These are phyloP conservation scores for Amylocystis lapponica DNA, from an alignment of 768 basidiomycete genomes.

Conservation along the genomic window DNA sequence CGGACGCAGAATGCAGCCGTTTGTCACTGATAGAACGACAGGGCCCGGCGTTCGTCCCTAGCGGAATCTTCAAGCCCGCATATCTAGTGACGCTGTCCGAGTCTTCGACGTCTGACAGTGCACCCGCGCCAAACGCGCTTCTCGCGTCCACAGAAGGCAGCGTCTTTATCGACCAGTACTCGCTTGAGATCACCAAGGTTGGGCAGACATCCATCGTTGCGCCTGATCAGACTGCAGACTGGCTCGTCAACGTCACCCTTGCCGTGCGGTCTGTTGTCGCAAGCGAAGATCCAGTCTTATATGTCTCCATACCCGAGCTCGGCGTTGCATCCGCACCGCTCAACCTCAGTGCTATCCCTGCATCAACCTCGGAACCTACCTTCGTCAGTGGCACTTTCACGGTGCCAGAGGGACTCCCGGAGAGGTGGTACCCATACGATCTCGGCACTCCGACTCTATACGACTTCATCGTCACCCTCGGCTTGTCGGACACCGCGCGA, in stretches of 20 bases:
- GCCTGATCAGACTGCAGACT: slow-evolving; percentile 44
- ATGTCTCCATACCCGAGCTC: slow-evolving; percentile 44
- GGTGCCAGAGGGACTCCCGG: slow-evolving; percentile 39
- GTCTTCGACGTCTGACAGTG: slow-evolving; percentile 2
- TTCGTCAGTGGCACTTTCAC: slow-evolving; percentile 41
- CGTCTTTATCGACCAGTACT: slow-evolving; percentile 46
- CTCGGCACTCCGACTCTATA: slow-evolving; percentile 52
- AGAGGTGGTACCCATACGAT: slow-evolving; percentile 51
- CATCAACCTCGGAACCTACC: slow-evolving; percentile 24
- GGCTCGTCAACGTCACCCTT: slow-evolving; percentile 51
- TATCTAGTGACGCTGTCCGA: slow-evolving; percentile 40
- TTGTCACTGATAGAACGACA: slow-evolving; percentile 13
- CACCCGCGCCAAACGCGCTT: slow-evolving; percentile 17
- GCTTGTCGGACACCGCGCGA: slow-evolving; percentile 13
- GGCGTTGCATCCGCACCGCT: slow-evolving; percentile 33
- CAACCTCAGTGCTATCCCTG: slow-evolving; percentile 17
- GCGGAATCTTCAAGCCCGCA: slow-evolving; percentile 50
- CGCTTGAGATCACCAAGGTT: slow-evolving; percentile 49
- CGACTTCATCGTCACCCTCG: slow-evolving; percentile 40
- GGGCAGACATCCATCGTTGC: slow-evolving; percentile 37
- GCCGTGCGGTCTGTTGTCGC: slow-evolving; percentile 38
- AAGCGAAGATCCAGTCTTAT: slow-evolving; percentile 31
- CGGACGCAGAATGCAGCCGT: no score
- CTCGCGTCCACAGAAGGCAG: slow-evolving; percentile 14
- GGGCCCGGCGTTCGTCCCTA: slow-evolving; percentile 54